Base-by-base conservation (phyloP, 2,329 filamentous ascomycete genomes). In the Apiospora sp. region DNA sequence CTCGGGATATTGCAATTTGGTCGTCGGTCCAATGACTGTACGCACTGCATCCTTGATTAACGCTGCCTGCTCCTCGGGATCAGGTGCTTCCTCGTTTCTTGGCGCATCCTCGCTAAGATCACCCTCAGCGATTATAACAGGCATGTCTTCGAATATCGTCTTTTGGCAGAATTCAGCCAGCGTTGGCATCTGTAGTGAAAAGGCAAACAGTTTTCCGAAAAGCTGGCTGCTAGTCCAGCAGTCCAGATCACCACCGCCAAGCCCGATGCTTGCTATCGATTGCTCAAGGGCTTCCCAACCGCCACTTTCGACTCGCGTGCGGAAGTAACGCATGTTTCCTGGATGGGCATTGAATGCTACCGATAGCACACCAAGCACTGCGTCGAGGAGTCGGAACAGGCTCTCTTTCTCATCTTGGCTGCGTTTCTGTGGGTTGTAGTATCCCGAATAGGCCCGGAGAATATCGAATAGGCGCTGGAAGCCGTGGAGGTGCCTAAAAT, bases 251-350 rank as follows among this genome's bases (percentile, higher is more conserved):
- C 87, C 87, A 75, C 88, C 89, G 71, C 92, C 87, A 71, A 91
- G 83, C 46, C 92, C 90, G 81, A 92, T 91, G 80, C 90, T 91
- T 74, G 89, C 89, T 83, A 95, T 88, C 7, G 89, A 90, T 79
- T 93, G 90, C 78, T 96, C 92, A 71, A 98, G 81, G 10, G 91
- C 89, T 75, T 91, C 87, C 92, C 94, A 97, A 4, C 96, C 95
- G 72, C 92, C 93, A 30, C 90, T 91, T 73, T 93, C 89, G 43
- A 97, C 90, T 76, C 91, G 88, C 76, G 91, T 92, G 73, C 91
- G 89, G 81, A 98, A 98, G 84, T 96, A 98, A 77, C 93, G 90
- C 78, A 92, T 90, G 83, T 98, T 99, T 27, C 95, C 96, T 67
- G 92, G 88, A 81, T 98, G 95, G 67, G 91, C 91, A 71, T 91